Evolutionary conservation across 139 green algal genomes (phyloP), one percentile per base, ranked within the genome.

Genomic region (Coelastrella sp.): DNA sequence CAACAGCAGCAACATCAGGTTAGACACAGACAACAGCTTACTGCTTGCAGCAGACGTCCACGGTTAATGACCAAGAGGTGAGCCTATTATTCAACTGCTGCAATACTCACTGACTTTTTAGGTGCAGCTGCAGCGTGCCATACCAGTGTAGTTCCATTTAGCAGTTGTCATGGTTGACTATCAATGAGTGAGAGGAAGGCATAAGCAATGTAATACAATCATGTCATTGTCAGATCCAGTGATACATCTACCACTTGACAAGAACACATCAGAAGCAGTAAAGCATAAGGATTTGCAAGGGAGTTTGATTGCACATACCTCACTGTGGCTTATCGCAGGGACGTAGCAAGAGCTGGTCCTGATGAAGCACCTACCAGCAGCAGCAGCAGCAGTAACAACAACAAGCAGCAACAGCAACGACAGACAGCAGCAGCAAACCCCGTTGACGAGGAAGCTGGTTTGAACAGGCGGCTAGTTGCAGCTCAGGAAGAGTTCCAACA

Each of bases 381-480:
- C 27, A 40, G 27, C 8, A 43, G 15, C 27, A 69, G 62, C 62
- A 69, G n/a, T 40, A 11, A 7, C 27, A 8, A 15, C 21, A 15
- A 27, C 62, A 19, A 38, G 11, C 66, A 74, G 35, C 66, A 23
- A 32, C 19, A 11, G 50, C 66, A 48, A 32, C 19, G 4, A 50
- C 66, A 50, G 15, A 4, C 66, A 77, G 40, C 68, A 40, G 68
- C 68, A 67, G 72, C 72, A 64, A n/a, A n/a, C n/a, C n/a, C n/a
- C n/a, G n/a, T n/a, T n/a, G n/a, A n/a, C n/a, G n/a, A n/a, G n/a
- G 72, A 45, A 80, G 48, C 72, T 48, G 48, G 5, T 19, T 23
- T 53, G 59, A 48, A 64, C 15, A 15, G 50, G 43, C 4, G 32
- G 59, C 15, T 80, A 30, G 30, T 4, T n/a, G 3, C 64, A 32